Conservation (phyloP, 192 early-diverging fungal genomes). For the Coemansia sp. region DNA sequence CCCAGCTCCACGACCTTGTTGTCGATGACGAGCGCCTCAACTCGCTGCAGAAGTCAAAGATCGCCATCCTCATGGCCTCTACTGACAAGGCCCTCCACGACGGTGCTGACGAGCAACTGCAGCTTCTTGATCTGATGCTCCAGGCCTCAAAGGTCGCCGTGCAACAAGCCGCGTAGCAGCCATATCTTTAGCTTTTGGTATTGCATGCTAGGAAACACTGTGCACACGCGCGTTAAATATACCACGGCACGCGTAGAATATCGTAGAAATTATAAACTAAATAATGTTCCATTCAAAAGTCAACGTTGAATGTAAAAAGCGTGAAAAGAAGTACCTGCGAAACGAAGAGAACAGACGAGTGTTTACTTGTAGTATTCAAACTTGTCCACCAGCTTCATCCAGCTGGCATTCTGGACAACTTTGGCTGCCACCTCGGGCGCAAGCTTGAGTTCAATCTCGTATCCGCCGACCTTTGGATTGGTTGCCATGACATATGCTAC, state of each 20-base stretch:
- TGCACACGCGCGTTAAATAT: background rate
- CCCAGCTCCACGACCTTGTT: slow-evolving; percentile 72
- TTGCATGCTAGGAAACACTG: no score
- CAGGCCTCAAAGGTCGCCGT: slow-evolving; percentile 46
- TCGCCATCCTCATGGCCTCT: slow-evolving; percentile 64
- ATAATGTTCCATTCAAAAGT: no score
- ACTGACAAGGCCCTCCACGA: slow-evolving; percentile 76
- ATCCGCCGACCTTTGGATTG: background rate
- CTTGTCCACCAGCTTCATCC: slow-evolving; percentile 1
- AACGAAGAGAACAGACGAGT: background rate
- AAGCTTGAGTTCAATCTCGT: background rate
- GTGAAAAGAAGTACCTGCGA: background rate
- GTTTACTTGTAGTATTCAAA: background rate
- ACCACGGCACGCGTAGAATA: background rate
- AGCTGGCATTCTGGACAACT: slow-evolving; percentile 2
- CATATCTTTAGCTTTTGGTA: background rate
- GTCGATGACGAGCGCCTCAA: slow-evolving; percentile 62
- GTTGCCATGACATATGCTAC: background rate
- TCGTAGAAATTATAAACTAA: no score
- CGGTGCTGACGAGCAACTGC: slow-evolving; percentile 89
- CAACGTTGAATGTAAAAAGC: no score
- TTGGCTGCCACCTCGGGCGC: background rate
- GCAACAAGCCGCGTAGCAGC: background rate
- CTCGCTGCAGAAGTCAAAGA: slow-evolving; percentile 71
- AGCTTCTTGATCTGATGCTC: slow-evolving; percentile 70